phyloP scores from a whole-genome alignment of 2,329 filamentous ascomycete species.

The Talaromyces sp. region DNA sequence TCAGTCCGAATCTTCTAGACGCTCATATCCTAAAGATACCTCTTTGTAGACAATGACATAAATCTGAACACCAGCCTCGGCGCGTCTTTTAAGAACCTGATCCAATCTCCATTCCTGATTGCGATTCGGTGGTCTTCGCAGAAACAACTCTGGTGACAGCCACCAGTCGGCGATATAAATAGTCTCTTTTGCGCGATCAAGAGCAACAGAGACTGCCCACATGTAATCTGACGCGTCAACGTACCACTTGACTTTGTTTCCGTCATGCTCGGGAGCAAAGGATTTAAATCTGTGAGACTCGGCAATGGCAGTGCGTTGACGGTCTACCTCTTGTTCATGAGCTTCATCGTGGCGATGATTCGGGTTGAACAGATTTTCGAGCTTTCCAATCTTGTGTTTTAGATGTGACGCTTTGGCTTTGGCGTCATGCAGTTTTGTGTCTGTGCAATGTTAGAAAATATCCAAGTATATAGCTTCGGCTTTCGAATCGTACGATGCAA shows the following conservation, averaged over 20 bases:
- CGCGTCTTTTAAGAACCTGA: constrained; percentile 68
- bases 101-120: constrained; percentile 66
- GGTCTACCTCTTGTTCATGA: constrained; percentile 80
- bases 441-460: neutral
- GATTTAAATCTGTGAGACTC: constrained; percentile 81
- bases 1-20: neutral
- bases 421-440: constrained; percentile 13
- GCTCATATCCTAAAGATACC: neutral
- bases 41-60: constrained; percentile 75
- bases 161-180: constrained; percentile 68
- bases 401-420: constrained; percentile 36
- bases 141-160: constrained; percentile 54
- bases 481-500: constrained; percentile 9
- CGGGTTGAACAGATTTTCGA: constrained; percentile 69
- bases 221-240: constrained; percentile 95
- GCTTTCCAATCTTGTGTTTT: constrained; percentile 63
- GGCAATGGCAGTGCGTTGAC: constrained; percentile 61
- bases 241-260: constrained; percentile 93
- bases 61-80: constrained; percentile 91
- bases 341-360: constrained; percentile 88
- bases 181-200: constrained; percentile 80
- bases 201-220: constrained; percentile 72
- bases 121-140: constrained; percentile 76
- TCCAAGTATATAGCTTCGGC: neutral
- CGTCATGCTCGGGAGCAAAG: constrained; percentile 81